Evolutionary conservation across 2,329 filamentous ascomycete genomes (phyloP).

Genomic region (Fusarium anguioides): DNA sequence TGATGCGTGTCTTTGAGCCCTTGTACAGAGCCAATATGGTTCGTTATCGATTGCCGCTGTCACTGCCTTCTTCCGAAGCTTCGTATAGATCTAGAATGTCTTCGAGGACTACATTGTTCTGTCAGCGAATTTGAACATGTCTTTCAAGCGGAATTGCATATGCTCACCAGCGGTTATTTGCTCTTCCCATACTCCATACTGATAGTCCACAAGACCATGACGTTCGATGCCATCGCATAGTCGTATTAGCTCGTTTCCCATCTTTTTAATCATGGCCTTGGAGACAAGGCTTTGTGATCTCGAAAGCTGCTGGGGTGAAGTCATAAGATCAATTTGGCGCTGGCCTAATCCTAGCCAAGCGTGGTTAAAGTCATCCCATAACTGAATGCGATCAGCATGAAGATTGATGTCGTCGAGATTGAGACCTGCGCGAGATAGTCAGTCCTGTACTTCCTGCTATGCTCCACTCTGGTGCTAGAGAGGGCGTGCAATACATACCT

Average conservation of each 20-base stretch:
- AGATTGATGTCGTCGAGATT: conserved; percentile 83
- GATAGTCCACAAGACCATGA: conserved; percentile 95
- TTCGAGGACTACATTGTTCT: conserved; percentile 49
- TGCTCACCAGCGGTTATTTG: conserved; percentile 82
- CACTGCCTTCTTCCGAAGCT: conserved; percentile 50
- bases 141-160: background rate
- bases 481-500: conserved; percentile 55
- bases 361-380: conserved; percentile 96
- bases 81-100: conserved; percentile 61
- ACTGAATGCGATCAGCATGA: conserved; percentile 78
- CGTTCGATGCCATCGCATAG: conserved; percentile 89
- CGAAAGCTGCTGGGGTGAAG: conserved; percentile 66
- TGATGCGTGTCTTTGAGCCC: background rate
- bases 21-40: background rate
- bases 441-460: conserved; percentile 7
- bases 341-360: conserved; percentile 89
- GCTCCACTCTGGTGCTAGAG: background rate
- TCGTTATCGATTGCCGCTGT: conserved; percentile 43
- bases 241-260: conserved; percentile 84
- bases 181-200: conserved; percentile 97
- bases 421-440: conserved; percentile 70
- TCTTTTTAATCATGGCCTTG: conserved; percentile 75
- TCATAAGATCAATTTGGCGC: conserved; percentile 81
- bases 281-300: conserved; percentile 73
- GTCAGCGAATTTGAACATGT: conserved; percentile 19